These are phyloP conservation scores for Nicotiana obtusifolia DNA, from an alignment of 257 asterid genomes.

Conservation along the genomic window DNA sequence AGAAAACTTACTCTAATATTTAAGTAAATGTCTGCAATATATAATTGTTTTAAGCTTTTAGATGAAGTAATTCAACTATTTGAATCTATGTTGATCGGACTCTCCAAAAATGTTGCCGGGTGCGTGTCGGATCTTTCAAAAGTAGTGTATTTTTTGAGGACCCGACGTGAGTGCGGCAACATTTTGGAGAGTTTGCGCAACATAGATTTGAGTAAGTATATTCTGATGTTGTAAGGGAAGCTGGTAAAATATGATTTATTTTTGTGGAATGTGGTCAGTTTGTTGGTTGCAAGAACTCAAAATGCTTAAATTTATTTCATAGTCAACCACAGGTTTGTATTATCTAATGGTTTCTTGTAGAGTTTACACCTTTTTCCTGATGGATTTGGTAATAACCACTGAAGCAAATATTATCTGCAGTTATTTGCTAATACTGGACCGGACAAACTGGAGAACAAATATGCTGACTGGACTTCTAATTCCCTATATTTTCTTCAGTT, in stretches of 20 bases:
- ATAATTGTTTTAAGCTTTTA: not conserved
- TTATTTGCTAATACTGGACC: slow-evolving; percentile 31
- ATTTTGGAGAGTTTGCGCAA: no score
- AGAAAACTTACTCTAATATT: no score
- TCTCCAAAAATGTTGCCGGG: no score
- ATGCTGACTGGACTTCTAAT: slow-evolving; percentile 41
- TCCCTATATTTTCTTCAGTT: slow-evolving; percentile 27
- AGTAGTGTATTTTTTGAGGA: no score
- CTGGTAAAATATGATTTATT: not conserved
- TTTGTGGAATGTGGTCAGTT: not conserved
- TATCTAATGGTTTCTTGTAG: not conserved
- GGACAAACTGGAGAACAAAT: slow-evolving; percentile 45
- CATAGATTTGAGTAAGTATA: not conserved
- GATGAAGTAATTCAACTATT: not conserved
- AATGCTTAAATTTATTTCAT: not conserved
- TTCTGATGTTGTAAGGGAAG: not conserved
- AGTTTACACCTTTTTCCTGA: not conserved
- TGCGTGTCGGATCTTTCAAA: no score
- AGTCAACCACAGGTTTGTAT: not conserved
- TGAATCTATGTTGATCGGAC: no score
- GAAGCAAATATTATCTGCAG: slow-evolving; percentile 8
- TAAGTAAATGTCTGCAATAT: not conserved
- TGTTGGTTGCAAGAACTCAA: not conserved
- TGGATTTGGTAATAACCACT: not conserved
- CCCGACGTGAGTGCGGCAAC: no score